Base-by-base conservation (phyloP, 2,329 filamentous ascomycete genomes). In the Apiospora phragmitis region DNA sequence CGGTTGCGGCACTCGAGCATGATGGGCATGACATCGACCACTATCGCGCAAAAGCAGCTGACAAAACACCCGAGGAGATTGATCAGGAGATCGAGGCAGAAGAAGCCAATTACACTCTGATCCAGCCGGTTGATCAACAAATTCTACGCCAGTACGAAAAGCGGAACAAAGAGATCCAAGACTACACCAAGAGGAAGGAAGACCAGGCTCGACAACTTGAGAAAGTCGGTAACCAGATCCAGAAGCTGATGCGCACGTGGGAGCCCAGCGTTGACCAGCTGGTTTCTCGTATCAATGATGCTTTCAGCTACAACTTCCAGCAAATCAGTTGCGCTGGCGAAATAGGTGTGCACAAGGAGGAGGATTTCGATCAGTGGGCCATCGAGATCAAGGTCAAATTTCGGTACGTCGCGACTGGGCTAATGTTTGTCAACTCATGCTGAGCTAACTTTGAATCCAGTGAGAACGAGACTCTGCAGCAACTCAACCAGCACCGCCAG, bases 301-400 rank as follows among this genome's bases (percentile, higher is more conserved):
- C 95, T 0, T 99, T 99, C 81, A 90, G 92, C 7, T 92, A 95
- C 80, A 98, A 97, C 77, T 98, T 99, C 80, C 90, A 94, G 77
- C 92, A 95, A 79, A 98, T 99, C 78, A 94, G 92, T 74, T 98
- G 96, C 80, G 95, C 95, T 6, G 96, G 96, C 45, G 93, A 98
- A 81, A 94, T 99, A 4, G 88, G 88, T 72, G 86, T 99, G 4
- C 88, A 95, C 85, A 98, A 98, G 80, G 93, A 94, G 74, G 92
- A 94, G 29, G 94, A 98, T 79, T 99, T 98, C 82, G 94, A 97
- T 70, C 90, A 93, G 72, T 99, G 96, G 96, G 91, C 94, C 1
- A 92, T 99, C 72, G 92, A 97, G 79, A 97, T 99, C 79, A 92
- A 92, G 80, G 96, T 99, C 80, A 97, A 95, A 79, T 99, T 99